Evolutionary conservation across 2,329 filamentous ascomycete species (phyloP).

Genomic region (Epichloe typhina): DNA sequence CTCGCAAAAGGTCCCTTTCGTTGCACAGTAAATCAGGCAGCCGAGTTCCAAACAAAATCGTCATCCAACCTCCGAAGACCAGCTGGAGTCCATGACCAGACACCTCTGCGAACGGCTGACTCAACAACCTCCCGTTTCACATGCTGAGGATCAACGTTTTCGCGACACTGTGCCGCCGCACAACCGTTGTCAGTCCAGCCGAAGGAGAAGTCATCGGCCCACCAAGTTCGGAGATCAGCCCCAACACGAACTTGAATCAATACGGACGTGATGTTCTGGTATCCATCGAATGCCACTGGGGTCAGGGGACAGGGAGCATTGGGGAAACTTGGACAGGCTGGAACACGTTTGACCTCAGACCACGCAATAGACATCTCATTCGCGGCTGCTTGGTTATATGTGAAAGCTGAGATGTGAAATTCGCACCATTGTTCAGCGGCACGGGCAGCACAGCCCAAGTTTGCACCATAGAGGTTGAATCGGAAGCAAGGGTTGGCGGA

Average conservation of each 20-base stretch:
- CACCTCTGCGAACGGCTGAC: conserved; percentile 17
- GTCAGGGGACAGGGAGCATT: conserved; percentile 22
- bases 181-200: conserved; percentile 30
- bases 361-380: conserved; percentile 25
- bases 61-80: conserved; percentile 22
- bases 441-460: conserved; percentile 24
- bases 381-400: conserved; percentile 18
- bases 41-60: conserved; percentile 18
- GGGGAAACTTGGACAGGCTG: conserved; percentile 23
- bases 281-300: conserved; percentile 23
- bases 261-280: conserved; percentile 25
- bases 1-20: conserved; percentile 7
- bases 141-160: conserved; percentile 11
- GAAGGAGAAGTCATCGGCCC: conserved; percentile 27
- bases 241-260: conserved; percentile 25
- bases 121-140: conserved; percentile 21
- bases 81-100: conserved; percentile 21
- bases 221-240: conserved; percentile 25
- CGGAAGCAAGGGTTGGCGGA: conserved; percentile 24
- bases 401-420: conserved; percentile 29
- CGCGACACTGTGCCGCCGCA: conserved; percentile 23
- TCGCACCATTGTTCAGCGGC: conserved; percentile 25
- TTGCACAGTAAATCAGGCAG: conserved; percentile 13
- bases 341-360: conserved; percentile 26
- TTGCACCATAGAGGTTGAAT: conserved; percentile 27